Conservation (phyloP, 2,329 filamentous ascomycete species). For the Fusarium nanum region DNA sequence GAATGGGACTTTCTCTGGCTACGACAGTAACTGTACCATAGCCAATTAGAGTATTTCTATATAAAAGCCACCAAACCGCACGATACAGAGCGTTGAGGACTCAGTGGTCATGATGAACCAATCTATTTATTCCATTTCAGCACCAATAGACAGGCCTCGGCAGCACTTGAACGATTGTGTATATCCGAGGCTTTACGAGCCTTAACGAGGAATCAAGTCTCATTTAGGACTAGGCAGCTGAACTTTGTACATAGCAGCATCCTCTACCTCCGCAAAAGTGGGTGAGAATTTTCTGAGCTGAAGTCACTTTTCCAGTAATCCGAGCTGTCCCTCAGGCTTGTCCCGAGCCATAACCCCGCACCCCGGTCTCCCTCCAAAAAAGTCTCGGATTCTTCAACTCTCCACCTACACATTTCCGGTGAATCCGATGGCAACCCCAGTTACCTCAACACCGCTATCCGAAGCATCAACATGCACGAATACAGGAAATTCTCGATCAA, state of each 20-base stretch:
- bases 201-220: not conserved
- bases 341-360: constrained; percentile 9
- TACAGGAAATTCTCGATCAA: constrained; percentile 2
- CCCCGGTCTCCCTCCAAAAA: not conserved
- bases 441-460: constrained; percentile 29
- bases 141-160: not conserved
- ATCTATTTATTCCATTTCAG: rapidly evolving
- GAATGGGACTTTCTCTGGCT: too few species aligned
- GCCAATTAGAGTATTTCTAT: not conserved
- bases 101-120: not conserved
- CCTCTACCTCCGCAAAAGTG: not conserved
- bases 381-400: constrained; percentile 8
- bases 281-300: not conserved
- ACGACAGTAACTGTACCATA: too few species aligned
- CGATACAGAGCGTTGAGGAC: not conserved
- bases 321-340: not conserved
- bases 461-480: constrained; percentile 25
- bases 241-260: not conserved
- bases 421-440: constrained; percentile 26
- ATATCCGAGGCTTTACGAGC: not conserved
- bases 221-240: not conserved
- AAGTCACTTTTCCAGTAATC: not conserved
- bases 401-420: constrained; percentile 24
- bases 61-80: not conserved
- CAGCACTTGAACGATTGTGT: not conserved